Conservation (phyloP, 2,329 filamentous ascomycete genomes). For the Bimuria novae-zelandiae region DNA sequence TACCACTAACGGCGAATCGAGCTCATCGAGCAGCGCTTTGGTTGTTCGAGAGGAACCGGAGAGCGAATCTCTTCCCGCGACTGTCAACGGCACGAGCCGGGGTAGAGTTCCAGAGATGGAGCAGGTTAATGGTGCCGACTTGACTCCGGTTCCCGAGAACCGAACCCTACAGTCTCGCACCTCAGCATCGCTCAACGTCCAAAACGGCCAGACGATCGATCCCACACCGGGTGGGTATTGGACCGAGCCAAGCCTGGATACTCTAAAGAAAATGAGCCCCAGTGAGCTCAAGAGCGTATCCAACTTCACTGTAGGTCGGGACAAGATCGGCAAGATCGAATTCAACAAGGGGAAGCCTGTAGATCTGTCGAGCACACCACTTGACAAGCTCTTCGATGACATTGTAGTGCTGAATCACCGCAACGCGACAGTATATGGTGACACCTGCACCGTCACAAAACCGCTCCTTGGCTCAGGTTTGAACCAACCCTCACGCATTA, state of each 20-base stretch:
- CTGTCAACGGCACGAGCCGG: constrained; percentile 42
- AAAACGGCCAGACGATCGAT: constrained; percentile 42
- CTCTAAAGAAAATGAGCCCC: constrained; percentile 78
- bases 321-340: constrained; percentile 77
- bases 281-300: constrained; percentile 75
- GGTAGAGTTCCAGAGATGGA: constrained; percentile 67
- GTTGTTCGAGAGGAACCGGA: constrained; percentile 55
- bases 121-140: constrained; percentile 73
- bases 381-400: constrained; percentile 77
- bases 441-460: constrained; percentile 62
- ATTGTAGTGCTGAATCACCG: constrained; percentile 79
- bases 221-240: constrained; percentile 78
- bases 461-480: constrained; percentile 84
- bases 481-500: constrained; percentile 87
- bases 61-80: constrained; percentile 60
- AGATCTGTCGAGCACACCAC: constrained; percentile 76
- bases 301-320: constrained; percentile 80
- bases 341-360: constrained; percentile 67
- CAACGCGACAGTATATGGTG: constrained; percentile 83
- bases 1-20: constrained; percentile 46
- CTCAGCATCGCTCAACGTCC: constrained; percentile 35
- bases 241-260: constrained; percentile 76
- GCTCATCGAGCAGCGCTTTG: constrained; percentile 55
- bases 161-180: constrained; percentile 50
- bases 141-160: constrained; percentile 79